Evolutionary conservation across 176 grass and related monocot species (phyloP).

Genomic region (Otatea glauca): DNA sequence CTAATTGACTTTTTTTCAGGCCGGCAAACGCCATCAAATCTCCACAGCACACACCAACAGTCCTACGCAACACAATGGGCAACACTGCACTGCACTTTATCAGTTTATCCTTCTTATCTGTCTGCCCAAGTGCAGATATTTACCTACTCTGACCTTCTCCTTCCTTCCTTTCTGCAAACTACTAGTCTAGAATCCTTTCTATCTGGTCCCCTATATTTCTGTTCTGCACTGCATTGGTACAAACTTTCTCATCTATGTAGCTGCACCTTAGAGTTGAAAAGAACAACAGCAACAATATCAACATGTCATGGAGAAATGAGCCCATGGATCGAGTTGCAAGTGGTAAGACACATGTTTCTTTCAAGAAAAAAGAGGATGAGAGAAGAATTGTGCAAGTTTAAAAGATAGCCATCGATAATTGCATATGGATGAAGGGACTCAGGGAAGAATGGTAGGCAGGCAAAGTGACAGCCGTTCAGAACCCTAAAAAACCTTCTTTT

Average conservation of each 20-base stretch:
- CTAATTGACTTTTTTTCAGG: background rate
- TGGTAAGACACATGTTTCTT: conserved; percentile 25
- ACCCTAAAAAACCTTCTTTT: background rate
- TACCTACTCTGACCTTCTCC: conserved; percentile 36
- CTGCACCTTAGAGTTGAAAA: conserved; percentile 18
- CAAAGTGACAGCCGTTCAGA: background rate
- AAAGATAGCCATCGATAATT: background rate
- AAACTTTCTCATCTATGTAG: conserved; percentile 15
- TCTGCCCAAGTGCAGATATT: conserved; percentile 30
- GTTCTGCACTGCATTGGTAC: conserved; percentile 21
- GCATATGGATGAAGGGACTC: background rate
- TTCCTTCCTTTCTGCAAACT: background rate
- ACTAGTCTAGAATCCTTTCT: background rate
- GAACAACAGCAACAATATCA: conserved; percentile 5
- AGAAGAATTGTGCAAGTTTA: background rate
- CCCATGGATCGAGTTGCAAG: conserved; percentile 6
- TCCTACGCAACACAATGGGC: background rate
- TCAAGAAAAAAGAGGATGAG: conserved; percentile 19
- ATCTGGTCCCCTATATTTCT: conserved; percentile 35
- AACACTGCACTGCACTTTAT: background rate
- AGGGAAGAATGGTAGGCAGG: conserved; percentile 21
- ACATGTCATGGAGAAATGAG: conserved; percentile 32
- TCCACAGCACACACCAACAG: conserved; percentile 30
- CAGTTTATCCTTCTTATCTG: conserved; percentile 49
- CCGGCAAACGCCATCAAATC: conserved; percentile 32